Evolutionary conservation across 148 eudicot species (phyloP).

Genomic region (Camellia lanceoleosa): DNA sequence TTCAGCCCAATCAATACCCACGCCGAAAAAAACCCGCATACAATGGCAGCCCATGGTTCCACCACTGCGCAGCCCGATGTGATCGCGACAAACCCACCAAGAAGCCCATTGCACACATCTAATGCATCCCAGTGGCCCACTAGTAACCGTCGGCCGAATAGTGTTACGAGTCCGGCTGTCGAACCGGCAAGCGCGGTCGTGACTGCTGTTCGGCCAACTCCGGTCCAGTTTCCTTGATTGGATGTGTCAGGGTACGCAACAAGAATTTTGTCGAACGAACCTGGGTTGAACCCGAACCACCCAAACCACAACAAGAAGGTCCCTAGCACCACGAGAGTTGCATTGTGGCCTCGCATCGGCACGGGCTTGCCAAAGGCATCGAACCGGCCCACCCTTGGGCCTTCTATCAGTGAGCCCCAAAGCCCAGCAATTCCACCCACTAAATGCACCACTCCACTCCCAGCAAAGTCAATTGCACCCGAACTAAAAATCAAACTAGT

Average conservation of each 20-base stretch:
- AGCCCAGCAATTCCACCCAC: constrained; percentile 69
- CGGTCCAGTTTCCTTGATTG: constrained; percentile 57
- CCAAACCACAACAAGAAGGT: constrained; percentile 74
- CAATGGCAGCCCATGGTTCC: constrained; percentile 75
- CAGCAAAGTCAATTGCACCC: constrained; percentile 69
- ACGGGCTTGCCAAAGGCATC: constrained; percentile 64
- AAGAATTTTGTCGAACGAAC: constrained; percentile 49
- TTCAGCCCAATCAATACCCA: constrained; percentile 64
- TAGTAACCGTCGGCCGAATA: constrained; percentile 45
- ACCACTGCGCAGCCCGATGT: constrained; percentile 72
- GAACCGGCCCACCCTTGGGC: constrained; percentile 72
- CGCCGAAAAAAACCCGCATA: constrained; percentile 56
- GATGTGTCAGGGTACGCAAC: constrained; percentile 38
- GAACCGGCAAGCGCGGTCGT: constrained; percentile 64
- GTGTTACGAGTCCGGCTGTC: constrained; percentile 49
- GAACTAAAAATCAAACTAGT: constrained; percentile 44
- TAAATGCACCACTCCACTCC: constrained; percentile 70
- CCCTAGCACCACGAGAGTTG: constrained; percentile 63
- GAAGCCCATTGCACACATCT: constrained; percentile 62
- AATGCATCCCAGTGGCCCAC: constrained; percentile 72
- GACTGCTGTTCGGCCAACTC: constrained; percentile 60
- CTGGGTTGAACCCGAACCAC: constrained; percentile 77
- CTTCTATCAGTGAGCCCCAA: constrained; percentile 61
- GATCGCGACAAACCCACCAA: constrained; percentile 71
- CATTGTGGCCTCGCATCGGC: constrained; percentile 57